phyloP scores from a whole-genome alignment of 495 filamentous ascomycete genomes.

The Neurospora sublineolata region DNA sequence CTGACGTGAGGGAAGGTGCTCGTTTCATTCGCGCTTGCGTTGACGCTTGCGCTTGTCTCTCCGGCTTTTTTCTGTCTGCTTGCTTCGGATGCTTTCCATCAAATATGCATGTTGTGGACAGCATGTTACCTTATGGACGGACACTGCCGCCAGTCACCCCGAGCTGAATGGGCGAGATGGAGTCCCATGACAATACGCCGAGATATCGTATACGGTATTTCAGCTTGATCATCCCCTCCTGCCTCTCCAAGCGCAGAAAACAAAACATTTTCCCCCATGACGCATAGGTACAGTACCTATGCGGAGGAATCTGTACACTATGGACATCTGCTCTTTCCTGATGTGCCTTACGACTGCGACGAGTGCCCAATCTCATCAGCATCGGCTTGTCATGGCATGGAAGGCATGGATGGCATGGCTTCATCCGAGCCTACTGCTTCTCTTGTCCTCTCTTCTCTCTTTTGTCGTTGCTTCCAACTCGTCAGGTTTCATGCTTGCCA shows the following conservation, averaged over 20 bases:
- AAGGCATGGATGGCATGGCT: not conserved
- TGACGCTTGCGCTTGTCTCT: not conserved
- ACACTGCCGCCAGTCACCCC: not conserved
- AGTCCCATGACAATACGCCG: not conserved
- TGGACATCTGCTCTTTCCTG: not conserved
- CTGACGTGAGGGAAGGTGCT: constrained; percentile 8
- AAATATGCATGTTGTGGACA: not conserved
- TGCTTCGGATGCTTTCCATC: not conserved
- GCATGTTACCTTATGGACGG: not conserved
- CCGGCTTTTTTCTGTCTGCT: not conserved
- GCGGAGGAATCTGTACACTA: not conserved
- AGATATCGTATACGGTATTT: not conserved
- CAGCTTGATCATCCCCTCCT: not conserved
- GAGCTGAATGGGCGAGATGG: not conserved
- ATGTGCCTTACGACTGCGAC: not conserved
- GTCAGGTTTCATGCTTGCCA: not conserved
- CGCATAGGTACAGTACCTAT: too few relatives aligned
- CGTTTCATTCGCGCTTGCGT: not conserved
- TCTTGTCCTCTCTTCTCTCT: not conserved
- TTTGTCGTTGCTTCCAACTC: not conserved
- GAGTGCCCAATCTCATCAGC: not conserved
- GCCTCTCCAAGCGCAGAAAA: not conserved
- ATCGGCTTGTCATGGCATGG: not conserved
- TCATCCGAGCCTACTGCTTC: not conserved
- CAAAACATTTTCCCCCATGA: not conserved